These are phyloP conservation scores for Penicillium sp. DNA, from an alignment of 2,329 filamentous ascomycete species.

Conservation along the genomic window DNA sequence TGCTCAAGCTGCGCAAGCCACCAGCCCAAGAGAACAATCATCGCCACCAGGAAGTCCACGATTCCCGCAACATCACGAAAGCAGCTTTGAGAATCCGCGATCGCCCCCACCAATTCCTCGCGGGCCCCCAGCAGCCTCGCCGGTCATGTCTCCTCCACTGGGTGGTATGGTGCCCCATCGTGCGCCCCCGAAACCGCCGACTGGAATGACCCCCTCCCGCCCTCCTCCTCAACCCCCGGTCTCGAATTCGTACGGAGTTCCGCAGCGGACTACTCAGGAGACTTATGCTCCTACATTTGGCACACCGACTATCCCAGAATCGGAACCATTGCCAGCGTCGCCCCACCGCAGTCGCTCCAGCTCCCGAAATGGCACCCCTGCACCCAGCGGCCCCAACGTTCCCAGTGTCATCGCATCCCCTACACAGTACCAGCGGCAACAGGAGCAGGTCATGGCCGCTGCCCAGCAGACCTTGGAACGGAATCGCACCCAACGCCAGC, in stretches of 20 bases:
- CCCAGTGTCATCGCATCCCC: slow-evolving; percentile 37
- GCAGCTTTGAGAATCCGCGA: slow-evolving; percentile 95
- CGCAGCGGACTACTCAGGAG: slow-evolving; percentile 60
- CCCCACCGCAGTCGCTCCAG: slow-evolving; percentile 68
- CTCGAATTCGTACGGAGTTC: slow-evolving; percentile 35
- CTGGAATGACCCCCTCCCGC: slow-evolving; percentile 39
- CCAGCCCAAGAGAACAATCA: slow-evolving; percentile 34
- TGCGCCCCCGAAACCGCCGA: slow-evolving; percentile 83
- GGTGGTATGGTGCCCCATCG: slow-evolving; percentile 71
- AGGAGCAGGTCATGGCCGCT: slow-evolving; percentile 77
- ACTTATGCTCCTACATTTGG: slow-evolving; percentile 36
- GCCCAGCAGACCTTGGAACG: slow-evolving; percentile 74
- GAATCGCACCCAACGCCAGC: slow-evolving; percentile 69
- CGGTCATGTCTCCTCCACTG: slow-evolving; percentile 43
- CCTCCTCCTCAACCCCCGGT: slow-evolving; percentile 42
- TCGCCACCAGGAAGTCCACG: slow-evolving; percentile 81
- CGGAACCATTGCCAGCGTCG: slow-evolving; percentile 60
- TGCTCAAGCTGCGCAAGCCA: slow-evolving; percentile 50
- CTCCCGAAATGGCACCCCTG: slow-evolving; percentile 58
- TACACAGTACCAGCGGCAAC: slow-evolving; percentile 62
- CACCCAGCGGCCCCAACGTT: slow-evolving; percentile 41
- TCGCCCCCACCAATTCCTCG: slow-evolving; percentile 84
- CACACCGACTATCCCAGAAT: slow-evolving; percentile 54
- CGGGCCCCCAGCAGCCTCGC: slow-evolving; percentile 44
- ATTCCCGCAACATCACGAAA: slow-evolving; percentile 84